Conservation (phyloP, 2,329 filamentous ascomycete genomes). For the Monilinia aucupariae region DNA sequence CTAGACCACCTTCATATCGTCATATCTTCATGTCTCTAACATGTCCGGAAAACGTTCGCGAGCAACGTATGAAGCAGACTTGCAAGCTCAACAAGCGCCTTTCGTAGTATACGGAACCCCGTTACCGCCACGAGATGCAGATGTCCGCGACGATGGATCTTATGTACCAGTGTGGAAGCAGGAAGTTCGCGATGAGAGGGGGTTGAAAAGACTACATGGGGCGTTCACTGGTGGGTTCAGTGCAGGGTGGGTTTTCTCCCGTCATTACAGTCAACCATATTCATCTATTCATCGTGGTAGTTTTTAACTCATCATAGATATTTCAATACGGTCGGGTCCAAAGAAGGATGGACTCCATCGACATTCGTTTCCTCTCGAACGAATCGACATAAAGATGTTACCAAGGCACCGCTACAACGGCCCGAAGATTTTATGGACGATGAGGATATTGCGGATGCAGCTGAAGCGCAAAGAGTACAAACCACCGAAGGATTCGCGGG, state of each 20-base stretch:
- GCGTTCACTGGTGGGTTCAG: slow-evolving; percentile 96
- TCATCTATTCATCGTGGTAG: background rate
- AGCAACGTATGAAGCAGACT: slow-evolving; percentile 70
- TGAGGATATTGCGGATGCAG: slow-evolving; percentile 83
- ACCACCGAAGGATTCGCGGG: slow-evolving; percentile 70
- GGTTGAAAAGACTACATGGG: slow-evolving; percentile 84
- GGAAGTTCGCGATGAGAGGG: slow-evolving; percentile 88
- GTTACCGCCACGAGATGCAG: slow-evolving; percentile 69
- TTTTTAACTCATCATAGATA: slow-evolving; percentile 54
- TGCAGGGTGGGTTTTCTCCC: slow-evolving; percentile 64
- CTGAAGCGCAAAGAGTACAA: slow-evolving; percentile 69
- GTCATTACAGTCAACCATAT: background rate
- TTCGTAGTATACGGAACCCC: slow-evolving; percentile 81
- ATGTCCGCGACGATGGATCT: slow-evolving; percentile 79
- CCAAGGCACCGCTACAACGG: slow-evolving; percentile 51
- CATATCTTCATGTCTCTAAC: slow-evolving; percentile 23
- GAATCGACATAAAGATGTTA: slow-evolving; percentile 65
- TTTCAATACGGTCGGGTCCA: slow-evolving; percentile 96
- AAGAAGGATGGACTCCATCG: slow-evolving; percentile 93
- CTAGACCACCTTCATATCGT: background rate
- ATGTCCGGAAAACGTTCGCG: slow-evolving; percentile 81
- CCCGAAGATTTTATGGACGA: slow-evolving; percentile 98
- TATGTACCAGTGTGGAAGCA: slow-evolving; percentile 98
- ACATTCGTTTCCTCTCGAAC: slow-evolving; percentile 86
- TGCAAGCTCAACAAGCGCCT: slow-evolving; percentile 60